These are phyloP conservation scores for Tricholoma sp. DNA, from an alignment of 768 basidiomycete species.

Conservation along the genomic window DNA sequence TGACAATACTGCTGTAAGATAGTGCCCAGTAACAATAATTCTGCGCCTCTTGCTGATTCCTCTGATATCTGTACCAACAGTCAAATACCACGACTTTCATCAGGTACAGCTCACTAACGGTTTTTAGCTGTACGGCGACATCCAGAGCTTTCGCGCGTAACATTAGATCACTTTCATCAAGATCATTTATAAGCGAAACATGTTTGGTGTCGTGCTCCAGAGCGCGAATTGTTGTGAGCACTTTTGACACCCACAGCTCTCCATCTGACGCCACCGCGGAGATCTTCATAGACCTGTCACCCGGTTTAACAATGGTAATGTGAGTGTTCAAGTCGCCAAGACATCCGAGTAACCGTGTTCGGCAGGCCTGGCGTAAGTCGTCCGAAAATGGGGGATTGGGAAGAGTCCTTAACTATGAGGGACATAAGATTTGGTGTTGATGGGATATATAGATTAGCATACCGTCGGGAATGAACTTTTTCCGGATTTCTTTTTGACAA, in stretches of 20 bases:
- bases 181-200: conserved; percentile 42
- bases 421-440: neutral
- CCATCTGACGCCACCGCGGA: conserved; percentile 65
- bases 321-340: conserved; percentile 71
- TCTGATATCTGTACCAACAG: conserved; percentile 27
- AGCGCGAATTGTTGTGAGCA: conserved; percentile 46
- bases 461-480: conserved; percentile 60
- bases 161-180: conserved; percentile 51
- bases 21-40: conserved; percentile 66
- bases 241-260: conserved; percentile 73
- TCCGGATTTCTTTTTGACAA: conserved; percentile 65
- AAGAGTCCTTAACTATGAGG: conserved; percentile 48
- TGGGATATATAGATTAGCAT: conserved; percentile 21
- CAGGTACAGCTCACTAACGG: conserved; percentile 27
- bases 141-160: conserved; percentile 42
- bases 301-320: conserved; percentile 44
- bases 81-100: neutral
- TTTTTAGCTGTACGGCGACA: conserved; percentile 34
- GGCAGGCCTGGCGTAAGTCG: conserved; percentile 58
- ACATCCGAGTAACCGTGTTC: conserved; percentile 64
- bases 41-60: conserved; percentile 63
- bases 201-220: conserved; percentile 72
- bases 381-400: conserved; percentile 74
- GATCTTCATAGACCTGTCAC: conserved; percentile 49
- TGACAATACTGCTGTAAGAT: conserved; percentile 71